Percentiles rank a stretch among this genome's conserved stretches.
Conservation (phyloP, 2,329 filamentous ascomycete genomes). For the Zasmidium citrigriseum region DNA sequence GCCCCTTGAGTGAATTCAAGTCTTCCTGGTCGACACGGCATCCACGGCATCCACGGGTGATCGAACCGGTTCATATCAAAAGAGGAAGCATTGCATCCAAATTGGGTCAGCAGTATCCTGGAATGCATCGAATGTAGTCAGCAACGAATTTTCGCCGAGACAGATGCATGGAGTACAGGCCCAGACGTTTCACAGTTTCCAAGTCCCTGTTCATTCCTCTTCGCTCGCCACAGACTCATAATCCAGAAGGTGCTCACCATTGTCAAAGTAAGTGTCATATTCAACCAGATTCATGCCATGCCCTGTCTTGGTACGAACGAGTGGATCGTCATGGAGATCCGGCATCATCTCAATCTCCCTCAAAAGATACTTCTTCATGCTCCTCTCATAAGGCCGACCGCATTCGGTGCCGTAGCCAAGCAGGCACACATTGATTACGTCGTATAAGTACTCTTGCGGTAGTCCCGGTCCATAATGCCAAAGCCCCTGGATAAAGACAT, state of each 20-base stretch:
- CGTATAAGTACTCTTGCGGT: background rate
- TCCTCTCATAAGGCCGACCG: background rate
- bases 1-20: too few species aligned
- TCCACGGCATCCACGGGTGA: too few species aligned
- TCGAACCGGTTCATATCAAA: too few species aligned
- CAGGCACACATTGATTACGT: background rate
- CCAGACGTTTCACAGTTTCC: too few species aligned
- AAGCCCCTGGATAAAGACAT: conserved; percentile 25
- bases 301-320: background rate
- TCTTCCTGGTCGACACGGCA: too few species aligned
- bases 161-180: too few species aligned
- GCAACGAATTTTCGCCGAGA: too few species aligned
- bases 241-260: background rate
- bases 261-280: background rate
- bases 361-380: background rate
- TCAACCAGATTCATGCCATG: background rate
- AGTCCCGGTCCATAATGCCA: conserved; percentile 14
- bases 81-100: too few species aligned
- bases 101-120: too few species aligned
- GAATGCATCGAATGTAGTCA: too few species aligned
- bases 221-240: background rate
- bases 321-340: background rate
- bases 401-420: background rate
- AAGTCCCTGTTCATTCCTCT: too few species aligned
- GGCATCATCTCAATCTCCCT: background rate